These are phyloP conservation scores for Parafenestella ontariensis DNA, from an alignment of 2,329 filamentous ascomycete species.

Conservation along the genomic window DNA sequence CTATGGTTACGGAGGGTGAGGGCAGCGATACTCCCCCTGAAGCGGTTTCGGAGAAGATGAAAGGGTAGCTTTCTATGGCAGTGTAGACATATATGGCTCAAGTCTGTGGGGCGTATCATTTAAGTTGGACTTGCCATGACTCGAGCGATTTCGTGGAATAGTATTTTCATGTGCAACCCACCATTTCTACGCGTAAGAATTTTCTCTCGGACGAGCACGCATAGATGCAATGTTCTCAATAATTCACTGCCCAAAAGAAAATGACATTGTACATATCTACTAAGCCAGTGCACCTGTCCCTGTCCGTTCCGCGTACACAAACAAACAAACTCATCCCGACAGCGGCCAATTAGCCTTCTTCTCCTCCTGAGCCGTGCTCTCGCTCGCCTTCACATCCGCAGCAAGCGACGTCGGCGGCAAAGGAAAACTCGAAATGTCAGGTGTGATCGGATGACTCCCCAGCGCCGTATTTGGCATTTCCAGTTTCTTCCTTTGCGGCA, in stretches of 20 bases:
- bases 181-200: no score
- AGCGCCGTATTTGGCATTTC: conserved; percentile 2
- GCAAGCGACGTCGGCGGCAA: background rate
- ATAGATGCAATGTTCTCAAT: no score
- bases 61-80: conserved; percentile 1
- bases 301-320: no score
- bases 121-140: background rate
- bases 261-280: no score
- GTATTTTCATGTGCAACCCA: background rate
- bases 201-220: no score
- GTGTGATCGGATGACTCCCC: background rate
- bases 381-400: background rate
- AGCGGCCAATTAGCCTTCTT: conserved; percentile 26
- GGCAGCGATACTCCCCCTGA: conserved; percentile 28
- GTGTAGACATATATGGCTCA: no score
- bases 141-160: no score
- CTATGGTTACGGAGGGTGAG: conserved; percentile 22
- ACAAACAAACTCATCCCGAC: conserved; percentile 14
- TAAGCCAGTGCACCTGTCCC: no score
- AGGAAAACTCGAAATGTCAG: background rate
- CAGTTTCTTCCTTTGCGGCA: conserved; percentile 1
- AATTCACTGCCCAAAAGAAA: no score
- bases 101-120: background rate
- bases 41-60: conserved; percentile 26
- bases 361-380: background rate